These are phyloP conservation scores for Umbelopsis sp. DNA, from an alignment of 192 early-diverging fungal genomes.

Conservation along the genomic window DNA sequence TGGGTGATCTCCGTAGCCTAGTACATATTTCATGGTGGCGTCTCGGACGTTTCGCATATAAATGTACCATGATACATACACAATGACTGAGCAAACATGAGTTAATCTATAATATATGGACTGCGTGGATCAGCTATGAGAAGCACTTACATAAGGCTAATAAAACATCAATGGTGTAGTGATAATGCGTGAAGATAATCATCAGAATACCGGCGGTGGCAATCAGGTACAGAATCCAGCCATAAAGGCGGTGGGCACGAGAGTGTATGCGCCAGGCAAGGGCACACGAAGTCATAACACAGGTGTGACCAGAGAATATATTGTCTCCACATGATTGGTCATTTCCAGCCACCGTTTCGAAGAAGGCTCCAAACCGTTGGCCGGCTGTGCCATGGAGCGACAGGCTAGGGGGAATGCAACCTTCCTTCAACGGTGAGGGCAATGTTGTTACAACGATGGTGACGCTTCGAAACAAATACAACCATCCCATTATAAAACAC, in stretches of 20 bases:
- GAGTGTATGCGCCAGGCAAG: constrained; percentile 60
- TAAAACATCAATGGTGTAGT: constrained; percentile 66
- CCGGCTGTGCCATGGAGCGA: constrained; percentile 40
- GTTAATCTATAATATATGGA: not conserved
- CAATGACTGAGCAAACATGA: constrained; percentile 20
- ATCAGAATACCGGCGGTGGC: constrained; percentile 45
- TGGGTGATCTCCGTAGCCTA: constrained; percentile 22
- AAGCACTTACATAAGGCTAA: constrained; percentile 43
- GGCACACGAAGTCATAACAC: constrained; percentile 53
- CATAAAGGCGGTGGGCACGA: constrained; percentile 44
- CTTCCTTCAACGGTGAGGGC: constrained; percentile 46
- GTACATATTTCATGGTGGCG: constrained; percentile 27
- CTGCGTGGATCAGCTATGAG: not conserved
- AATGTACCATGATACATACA: constrained; percentile 27
- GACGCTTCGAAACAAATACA: constrained; percentile 59
- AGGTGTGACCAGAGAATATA: constrained; percentile 68
- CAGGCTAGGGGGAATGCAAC: constrained; percentile 44
- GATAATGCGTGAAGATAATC: constrained; percentile 58
- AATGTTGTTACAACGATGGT: constrained; percentile 60
- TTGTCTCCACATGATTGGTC: constrained; percentile 63
- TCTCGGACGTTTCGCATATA: constrained; percentile 31
- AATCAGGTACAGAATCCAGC: constrained; percentile 43
- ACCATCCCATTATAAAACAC: constrained; percentile 53
- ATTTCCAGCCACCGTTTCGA: constrained; percentile 49
- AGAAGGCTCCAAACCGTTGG: constrained; percentile 48